phyloP scores from a whole-genome alignment of 2,329 filamentous ascomycete genomes.

The Fusarium concolor region DNA sequence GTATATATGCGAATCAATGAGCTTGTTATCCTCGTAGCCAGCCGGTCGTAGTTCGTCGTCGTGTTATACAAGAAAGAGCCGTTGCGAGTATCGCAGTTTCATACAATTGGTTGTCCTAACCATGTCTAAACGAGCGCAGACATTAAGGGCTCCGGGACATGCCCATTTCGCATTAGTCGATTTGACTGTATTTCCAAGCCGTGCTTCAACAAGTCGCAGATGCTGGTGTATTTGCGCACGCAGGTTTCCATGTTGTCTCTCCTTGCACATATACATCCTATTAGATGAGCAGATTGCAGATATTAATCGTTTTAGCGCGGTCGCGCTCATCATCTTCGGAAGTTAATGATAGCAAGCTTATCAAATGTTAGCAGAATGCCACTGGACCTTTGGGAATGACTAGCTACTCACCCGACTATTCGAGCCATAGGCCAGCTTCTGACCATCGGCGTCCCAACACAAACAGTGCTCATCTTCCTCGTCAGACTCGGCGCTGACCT shows the following conservation, averaged over 20 bases:
- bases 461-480: constrained; percentile 72
- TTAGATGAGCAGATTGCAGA: background rate
- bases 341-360: constrained; percentile 64
- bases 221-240: constrained; percentile 4
- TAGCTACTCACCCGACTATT: constrained; percentile 68
- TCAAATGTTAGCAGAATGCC: constrained; percentile 21
- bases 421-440: constrained; percentile 72
- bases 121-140: constrained; percentile 31
- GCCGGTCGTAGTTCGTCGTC: constrained; percentile 41
- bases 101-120: constrained; percentile 1
- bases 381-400: too few species aligned
- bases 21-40: constrained; percentile 32
- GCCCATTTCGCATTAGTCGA: constrained; percentile 9
- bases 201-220: background rate
- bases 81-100: constrained; percentile 16
- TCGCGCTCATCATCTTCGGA: constrained; percentile 53
- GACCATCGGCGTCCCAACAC: constrained; percentile 71
- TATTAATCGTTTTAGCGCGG: background rate
- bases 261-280: background rate
- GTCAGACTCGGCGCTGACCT: constrained; percentile 62
- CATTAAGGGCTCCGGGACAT: constrained; percentile 29
- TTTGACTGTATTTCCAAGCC: constrained; percentile 11
- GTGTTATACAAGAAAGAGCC: constrained; percentile 44
- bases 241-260: constrained; percentile 6
- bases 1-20: constrained; percentile 38